Percentiles rank a stretch among this genome's conserved stretches.
phyloP scores from a whole-genome alignment of 768 basidiomycete species.

The Mycena pura region DNA sequence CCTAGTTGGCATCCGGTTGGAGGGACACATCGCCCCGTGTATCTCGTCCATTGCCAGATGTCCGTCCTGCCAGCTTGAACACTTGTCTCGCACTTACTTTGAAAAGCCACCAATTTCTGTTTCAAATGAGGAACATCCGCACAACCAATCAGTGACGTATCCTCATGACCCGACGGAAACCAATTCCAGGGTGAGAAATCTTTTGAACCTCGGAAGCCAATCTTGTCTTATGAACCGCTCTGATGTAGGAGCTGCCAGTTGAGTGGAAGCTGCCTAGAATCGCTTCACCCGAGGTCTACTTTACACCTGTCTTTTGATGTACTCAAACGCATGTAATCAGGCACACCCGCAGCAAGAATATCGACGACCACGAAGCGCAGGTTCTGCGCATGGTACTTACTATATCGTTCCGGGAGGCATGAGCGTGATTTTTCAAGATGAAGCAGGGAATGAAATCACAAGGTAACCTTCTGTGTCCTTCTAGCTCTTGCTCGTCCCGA shows the following conservation, averaged over 20 bases:
- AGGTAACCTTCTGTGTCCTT: conserved; percentile 46
- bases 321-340: not conserved
- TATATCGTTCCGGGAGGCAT: conserved; percentile 73
- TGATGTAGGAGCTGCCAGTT: not conserved
- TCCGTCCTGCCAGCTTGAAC: not conserved
- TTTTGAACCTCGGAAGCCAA: not conserved
- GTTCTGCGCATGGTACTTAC: conserved; percentile 21
- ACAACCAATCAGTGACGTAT: not conserved
- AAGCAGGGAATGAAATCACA: conserved; percentile 66
- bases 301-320: not conserved
- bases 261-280: conserved; percentile 1
- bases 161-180: not conserved
- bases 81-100: not conserved
- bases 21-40: not conserved
- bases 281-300: conserved; percentile 4
- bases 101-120: not conserved
- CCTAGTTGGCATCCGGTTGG: conserved; percentile 20
- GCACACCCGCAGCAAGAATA: not conserved
- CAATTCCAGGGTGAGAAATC: not conserved
- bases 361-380: not conserved
- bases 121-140: not conserved
- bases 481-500: not conserved
- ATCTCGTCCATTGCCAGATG: conserved; percentile 8
- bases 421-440: conserved; percentile 73
- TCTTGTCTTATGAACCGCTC: too few species aligned